phyloP scores from a whole-genome alignment of 2,329 filamentous ascomycete genomes.

The Aspergillus nomiae region DNA sequence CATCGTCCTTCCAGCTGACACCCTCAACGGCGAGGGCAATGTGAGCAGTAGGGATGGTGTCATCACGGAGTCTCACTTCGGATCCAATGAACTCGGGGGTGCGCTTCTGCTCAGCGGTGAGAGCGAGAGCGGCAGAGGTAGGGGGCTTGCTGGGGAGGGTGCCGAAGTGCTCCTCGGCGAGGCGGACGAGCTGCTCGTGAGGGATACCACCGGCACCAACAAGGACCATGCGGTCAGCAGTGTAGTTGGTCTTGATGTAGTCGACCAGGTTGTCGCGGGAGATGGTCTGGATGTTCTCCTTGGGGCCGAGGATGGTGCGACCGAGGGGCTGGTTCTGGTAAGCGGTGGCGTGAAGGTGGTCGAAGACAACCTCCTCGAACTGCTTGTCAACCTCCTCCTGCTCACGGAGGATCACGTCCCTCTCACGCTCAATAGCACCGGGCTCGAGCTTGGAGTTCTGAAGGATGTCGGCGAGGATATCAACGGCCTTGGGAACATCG shows the following conservation, averaged over 20 bases:
- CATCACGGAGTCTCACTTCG: slow-evolving; percentile 92
- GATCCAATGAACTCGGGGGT: slow-evolving; percentile 96
- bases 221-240: slow-evolving; percentile 98
- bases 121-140: slow-evolving; percentile 69
- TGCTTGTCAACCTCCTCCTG: slow-evolving; percentile 99
- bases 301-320: slow-evolving; percentile 95
- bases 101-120: slow-evolving; percentile 75
- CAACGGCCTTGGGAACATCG: slow-evolving; percentile 93
- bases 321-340: slow-evolving; percentile 96
- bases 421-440: slow-evolving; percentile 91
- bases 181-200: slow-evolving; percentile 89
- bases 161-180: slow-evolving; percentile 95
- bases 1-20: slow-evolving; percentile 98
- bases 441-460: slow-evolving; percentile 98
- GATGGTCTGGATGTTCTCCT: slow-evolving; percentile 98
- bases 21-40: slow-evolving; percentile 98
- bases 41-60: slow-evolving; percentile 94
- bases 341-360: slow-evolving; percentile 97
- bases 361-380: slow-evolving; percentile 98
- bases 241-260: slow-evolving; percentile 99
- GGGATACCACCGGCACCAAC: slow-evolving; percentile 93
- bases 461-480: slow-evolving; percentile 98
- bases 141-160: slow-evolving; percentile 74
- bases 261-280: slow-evolving; percentile 83
- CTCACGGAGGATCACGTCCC: slow-evolving; percentile 97